A percentile compares a stretch with the other conserved stretches of the same genome.
phyloP scores from a whole-genome alignment of 371 early-diverging fungal species.

The Basidiobolus meristosporus region DNA sequence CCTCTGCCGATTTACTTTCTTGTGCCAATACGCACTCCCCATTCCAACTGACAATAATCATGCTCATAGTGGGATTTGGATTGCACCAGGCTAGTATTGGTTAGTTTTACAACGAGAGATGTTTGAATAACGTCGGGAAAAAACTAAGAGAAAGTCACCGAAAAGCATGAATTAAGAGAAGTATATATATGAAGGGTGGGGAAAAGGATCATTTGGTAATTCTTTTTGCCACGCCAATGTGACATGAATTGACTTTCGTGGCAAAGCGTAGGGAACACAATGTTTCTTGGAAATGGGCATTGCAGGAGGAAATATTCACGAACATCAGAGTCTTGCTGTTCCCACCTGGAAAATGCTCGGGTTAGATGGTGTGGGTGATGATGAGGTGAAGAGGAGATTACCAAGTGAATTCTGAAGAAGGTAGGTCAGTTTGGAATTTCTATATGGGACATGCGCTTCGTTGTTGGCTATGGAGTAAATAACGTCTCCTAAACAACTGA shows the following conservation, averaged over 20 bases:
- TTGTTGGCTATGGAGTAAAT: conserved; percentile 65
- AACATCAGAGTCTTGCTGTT: conserved; percentile 97
- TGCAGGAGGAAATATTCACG: conserved; percentile 82
- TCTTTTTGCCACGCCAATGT: conserved; percentile 37
- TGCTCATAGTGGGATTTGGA: no score
- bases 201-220: conserved; percentile 1
- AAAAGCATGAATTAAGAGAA: no score
- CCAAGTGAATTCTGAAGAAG: conserved; percentile 71
- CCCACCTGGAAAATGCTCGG: conserved; percentile 24
- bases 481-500: conserved; percentile 86
- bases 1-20: no score
- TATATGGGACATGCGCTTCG: conserved; percentile 82
- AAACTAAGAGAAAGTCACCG: no score
- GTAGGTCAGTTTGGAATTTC: conserved; percentile 92
- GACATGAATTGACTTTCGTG: conserved; percentile 70
- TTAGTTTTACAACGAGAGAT: no score
- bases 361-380: no score
- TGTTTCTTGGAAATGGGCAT: conserved; percentile 62
- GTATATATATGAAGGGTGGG: no score
- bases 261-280: conserved; percentile 92
- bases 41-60: no score
- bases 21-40: no score
- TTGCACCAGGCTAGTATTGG: no score
- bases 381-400: no score
- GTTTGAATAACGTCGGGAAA: no score